Base-by-base conservation (phyloP, 768 basidiomycete species). In the Fomitopsis serialis region DNA sequence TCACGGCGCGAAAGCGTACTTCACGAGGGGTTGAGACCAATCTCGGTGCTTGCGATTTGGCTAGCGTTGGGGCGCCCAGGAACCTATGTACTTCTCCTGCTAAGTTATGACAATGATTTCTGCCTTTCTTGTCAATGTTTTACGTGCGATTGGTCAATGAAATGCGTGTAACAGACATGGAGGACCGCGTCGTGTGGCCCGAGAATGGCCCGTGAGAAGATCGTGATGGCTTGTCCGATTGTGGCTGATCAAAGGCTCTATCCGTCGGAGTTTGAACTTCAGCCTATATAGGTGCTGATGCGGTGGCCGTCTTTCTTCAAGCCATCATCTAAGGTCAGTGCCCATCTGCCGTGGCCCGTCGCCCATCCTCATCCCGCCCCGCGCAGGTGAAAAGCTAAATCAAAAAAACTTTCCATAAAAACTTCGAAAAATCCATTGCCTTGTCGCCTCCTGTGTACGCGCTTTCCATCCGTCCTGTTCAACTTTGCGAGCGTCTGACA, bases 1-100 rank as follows among this genome's bases (percentile, higher is more conserved):
- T 48, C 88, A 93, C 60, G 92, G 92, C 12, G 87, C 92, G 54
- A 90, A 86, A 68, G 82, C 89, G 24, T 94, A 94, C 71, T 92
- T 94, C 70, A 87, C 84, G 55, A 81, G 89, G 55, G 89, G 89
- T 57, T 51, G 32, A 25, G 40, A 19, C 42, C 40, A 19, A 25
- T 40, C 44, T 15, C 15, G 23, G 44, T 45, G 27, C 44, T 15
- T 45, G 44, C 29, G 5, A 32, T 32, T 32, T 11, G 29, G 29
- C 29, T 6, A 11, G 29, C 29, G 29, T 32, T 32, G 29, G 29
- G 29, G 11, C 29, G 42, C 21, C 27, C 29, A 5, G 36, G n/a
- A 8, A 45, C 6, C 25, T 46, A 12, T 42, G 46, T 54, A 36
- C 21, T 25, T 21, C 40, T 45, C 32, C 17, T 15, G 24, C 19